phyloP scores from a whole-genome alignment of 2,329 filamentous ascomycete species.

The Epichloe gansuensis region DNA sequence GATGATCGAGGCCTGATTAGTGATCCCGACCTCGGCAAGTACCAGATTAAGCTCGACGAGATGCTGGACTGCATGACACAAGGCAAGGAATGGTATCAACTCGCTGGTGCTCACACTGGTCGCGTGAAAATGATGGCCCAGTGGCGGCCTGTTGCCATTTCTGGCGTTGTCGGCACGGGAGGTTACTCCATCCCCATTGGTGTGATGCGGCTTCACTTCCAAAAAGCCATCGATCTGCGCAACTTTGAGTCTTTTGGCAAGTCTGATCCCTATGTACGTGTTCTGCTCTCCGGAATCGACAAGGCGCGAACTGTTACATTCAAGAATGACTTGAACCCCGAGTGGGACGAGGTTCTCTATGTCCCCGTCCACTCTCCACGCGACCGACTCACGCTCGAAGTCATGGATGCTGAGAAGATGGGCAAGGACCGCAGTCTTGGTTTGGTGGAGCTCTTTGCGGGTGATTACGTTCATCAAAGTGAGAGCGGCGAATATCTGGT shows the following conservation, averaged over 20 bases:
- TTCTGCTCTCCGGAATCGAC: slow-evolving; percentile 79
- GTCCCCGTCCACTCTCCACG: slow-evolving; percentile 75
- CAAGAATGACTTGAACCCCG: slow-evolving; percentile 87
- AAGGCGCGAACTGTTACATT: slow-evolving; percentile 91
- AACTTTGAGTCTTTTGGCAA: slow-evolving; percentile 95
- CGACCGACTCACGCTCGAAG: slow-evolving; percentile 78
- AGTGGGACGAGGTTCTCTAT: slow-evolving; percentile 93
- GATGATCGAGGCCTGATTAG: slow-evolving; percentile 78
- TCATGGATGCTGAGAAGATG: slow-evolving; percentile 92
- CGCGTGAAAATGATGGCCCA: slow-evolving; percentile 83
- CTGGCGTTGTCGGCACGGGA: slow-evolving; percentile 66
- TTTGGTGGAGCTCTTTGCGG: slow-evolving; percentile 60
- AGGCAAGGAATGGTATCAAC: slow-evolving; percentile 92
- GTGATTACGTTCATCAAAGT: slow-evolving; percentile 68
- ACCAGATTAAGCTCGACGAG: slow-evolving; percentile 91
- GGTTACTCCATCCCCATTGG: slow-evolving; percentile 91
- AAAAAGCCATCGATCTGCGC: slow-evolving; percentile 67
- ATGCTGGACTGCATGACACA: slow-evolving; percentile 84
- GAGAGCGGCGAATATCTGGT: slow-evolving; percentile 72
- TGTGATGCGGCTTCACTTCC: slow-evolving; percentile 89
- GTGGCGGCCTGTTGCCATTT: slow-evolving; percentile 89
- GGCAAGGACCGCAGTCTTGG: slow-evolving; percentile 85
- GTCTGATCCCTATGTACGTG: slow-evolving; percentile 86
- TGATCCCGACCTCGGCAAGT: slow-evolving; percentile 79
- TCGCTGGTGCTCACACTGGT: slow-evolving; percentile 68